phyloP scores from a whole-genome alignment of 2,329 filamentous ascomycete species.

The Trematosphaeria pertusa region DNA sequence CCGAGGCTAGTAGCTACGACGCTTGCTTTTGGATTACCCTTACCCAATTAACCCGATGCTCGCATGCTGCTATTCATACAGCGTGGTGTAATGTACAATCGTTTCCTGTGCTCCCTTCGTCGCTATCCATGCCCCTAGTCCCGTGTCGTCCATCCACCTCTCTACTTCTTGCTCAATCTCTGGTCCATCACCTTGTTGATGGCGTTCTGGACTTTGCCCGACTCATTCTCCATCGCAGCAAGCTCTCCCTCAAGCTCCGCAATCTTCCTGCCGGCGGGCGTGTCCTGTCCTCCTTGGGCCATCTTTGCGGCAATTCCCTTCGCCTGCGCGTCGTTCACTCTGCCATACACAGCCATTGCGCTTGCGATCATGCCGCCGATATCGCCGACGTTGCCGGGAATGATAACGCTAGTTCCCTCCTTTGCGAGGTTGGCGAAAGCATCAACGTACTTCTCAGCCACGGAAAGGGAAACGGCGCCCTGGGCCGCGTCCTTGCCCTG shows the following conservation, averaged over 20 bases:
- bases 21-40: constrained; percentile 19
- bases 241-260: constrained; percentile 39
- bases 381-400: constrained; percentile 96
- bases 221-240: constrained; percentile 28
- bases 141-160: not conserved
- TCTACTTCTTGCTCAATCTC: constrained; percentile 39
- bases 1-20: too few relatives aligned
- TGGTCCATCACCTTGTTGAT: constrained; percentile 46
- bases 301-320: constrained; percentile 67
- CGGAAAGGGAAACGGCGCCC: constrained; percentile 81
- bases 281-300: constrained; percentile 22
- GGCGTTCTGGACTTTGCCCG: constrained; percentile 35
- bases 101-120: constrained; percentile 9
- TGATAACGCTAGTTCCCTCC: constrained; percentile 93
- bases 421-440: constrained; percentile 92
- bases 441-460: constrained; percentile 98
- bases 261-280: constrained; percentile 37
- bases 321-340: constrained; percentile 82
- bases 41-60: constrained; percentile 28
- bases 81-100: constrained; percentile 42
- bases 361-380: constrained; percentile 97
- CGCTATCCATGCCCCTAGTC: not conserved
- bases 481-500: constrained; percentile 78
- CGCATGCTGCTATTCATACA: constrained; percentile 39
- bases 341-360: constrained; percentile 93